A percentile compares a stretch with the other conserved stretches of the same genome.
These are phyloP conservation scores for Macaranga tanarius DNA, from an alignment of 441 rosid species.

Conservation along the genomic window DNA sequence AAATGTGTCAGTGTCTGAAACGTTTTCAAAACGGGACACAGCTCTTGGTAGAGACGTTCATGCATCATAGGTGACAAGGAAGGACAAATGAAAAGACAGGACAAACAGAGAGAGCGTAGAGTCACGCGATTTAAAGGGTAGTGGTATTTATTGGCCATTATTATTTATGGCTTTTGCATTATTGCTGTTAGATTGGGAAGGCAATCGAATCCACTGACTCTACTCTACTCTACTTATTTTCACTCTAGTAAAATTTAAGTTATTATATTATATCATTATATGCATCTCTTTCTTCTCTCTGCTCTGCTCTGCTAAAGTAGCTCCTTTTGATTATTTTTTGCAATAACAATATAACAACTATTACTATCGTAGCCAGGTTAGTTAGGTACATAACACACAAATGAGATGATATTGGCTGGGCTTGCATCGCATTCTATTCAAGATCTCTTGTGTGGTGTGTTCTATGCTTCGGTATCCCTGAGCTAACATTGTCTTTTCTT, in stretches of 20 bases:
- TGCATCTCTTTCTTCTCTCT: no score
- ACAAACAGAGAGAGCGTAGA: not conserved
- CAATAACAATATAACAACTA: no score
- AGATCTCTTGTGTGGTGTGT: not conserved
- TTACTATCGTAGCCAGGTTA: no score
- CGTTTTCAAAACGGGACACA: no score
- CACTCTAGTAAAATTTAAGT: not conserved
- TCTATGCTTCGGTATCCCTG: not conserved
- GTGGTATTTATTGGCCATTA: not conserved
- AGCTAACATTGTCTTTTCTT: not conserved
- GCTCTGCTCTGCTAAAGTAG: no score
- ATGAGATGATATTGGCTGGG: not conserved
- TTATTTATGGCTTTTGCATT: not conserved
- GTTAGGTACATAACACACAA: no score
- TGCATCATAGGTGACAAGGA: no score
- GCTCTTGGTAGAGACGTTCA: no score
- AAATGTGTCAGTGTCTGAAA: no score
- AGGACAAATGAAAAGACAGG: not conserved
- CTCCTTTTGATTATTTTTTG: no score
- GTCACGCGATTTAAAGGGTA: not conserved
- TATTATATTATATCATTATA: no score
- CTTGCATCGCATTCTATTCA: no score
- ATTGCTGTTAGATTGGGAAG: not conserved
- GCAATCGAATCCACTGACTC: not conserved
- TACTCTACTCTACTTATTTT: not conserved